Base-by-base conservation (phyloP, 768 basidiomycete genomes). In the Amanita inopinata region DNA sequence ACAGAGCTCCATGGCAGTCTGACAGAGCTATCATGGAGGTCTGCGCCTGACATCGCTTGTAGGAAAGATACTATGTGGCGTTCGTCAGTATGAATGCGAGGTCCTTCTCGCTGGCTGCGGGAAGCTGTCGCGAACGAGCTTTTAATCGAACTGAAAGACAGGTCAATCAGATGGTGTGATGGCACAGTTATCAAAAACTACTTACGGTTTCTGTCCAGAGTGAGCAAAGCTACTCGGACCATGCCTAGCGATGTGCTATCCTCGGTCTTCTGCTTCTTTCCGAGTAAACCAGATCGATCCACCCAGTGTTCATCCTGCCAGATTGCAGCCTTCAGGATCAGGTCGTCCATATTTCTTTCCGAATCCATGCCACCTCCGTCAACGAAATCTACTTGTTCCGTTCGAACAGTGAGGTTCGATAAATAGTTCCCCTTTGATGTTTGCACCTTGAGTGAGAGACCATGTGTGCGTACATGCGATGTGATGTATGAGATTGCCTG, bases 341-440 rank as follows among this genome's bases (percentile, higher is more conserved):
- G 69, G 54, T 98, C 94, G 55, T 98, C 96, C 88, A 96, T 92
- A 47, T 74, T 89, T 28, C 83, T 73, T 34, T 84, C 83, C 35
- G 24, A n/a, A 20, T 53, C 64, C 43, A 56, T 66, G 51, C 53
- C 49, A 18, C 53, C 49, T 14, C 63, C 62, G 22, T 64, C 62
- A 17, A 70, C 55, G 55, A 90, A 86, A 48, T 89, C 83, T 46
- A 92, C 73, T 48, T 83, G 75, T 59, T 98, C 94, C 0, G 78
- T 80, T 17, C 91, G 80, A 14, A 98, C 76, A 54, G 61, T 80
- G 12, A 99, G 71, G 28, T 83, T 83, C 0, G 76, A 69, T 3
- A 99, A 71, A 58, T 97, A 98, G 56, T 97, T 98, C 47, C 96
- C 96, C 51, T 83, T 83, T 4, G 84, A 85, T 0, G 96, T 99